These are phyloP conservation scores for Immersiella caudata DNA, from an alignment of 495 filamentous ascomycete species.

Conservation along the genomic window DNA sequence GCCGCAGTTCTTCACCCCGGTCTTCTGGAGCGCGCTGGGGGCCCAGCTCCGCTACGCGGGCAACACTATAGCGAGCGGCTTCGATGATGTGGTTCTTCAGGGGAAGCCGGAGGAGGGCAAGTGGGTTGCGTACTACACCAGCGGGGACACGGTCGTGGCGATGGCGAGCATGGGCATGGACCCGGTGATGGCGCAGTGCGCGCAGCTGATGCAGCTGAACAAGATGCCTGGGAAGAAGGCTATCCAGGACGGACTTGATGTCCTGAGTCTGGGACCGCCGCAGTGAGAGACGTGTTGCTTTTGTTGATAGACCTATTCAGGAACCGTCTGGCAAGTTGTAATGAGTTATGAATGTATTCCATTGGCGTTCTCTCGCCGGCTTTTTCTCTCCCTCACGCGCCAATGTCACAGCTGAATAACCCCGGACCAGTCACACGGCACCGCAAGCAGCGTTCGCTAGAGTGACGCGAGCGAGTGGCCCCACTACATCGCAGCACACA, in stretches of 20 bases:
- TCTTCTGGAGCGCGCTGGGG: constrained; percentile 96
- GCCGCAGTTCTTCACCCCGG: constrained; percentile 78
- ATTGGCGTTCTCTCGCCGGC: background rate
- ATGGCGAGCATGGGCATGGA: constrained; percentile 90
- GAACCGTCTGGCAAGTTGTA: background rate
- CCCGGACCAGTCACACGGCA: no score
- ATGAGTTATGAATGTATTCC: background rate
- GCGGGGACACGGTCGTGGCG: constrained; percentile 87
- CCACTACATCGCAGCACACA: no score
- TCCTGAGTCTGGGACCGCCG: constrained; percentile 58
- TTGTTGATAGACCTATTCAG: no score
- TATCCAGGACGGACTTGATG: constrained; percentile 71
- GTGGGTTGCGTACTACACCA: constrained; percentile 86
- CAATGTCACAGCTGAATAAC: no score
- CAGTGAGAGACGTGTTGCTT: constrained; percentile 23
- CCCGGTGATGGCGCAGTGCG: constrained; percentile 78
- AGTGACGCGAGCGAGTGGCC: no score
- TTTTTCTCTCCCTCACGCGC: no score
- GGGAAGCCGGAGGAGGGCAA: constrained; percentile 79
- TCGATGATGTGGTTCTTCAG: constrained; percentile 77
- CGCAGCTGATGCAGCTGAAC: constrained; percentile 81
- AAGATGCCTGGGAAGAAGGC: constrained; percentile 83
- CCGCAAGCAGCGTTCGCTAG: no score
- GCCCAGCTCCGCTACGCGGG: constrained; percentile 90
- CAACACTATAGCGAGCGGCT: constrained; percentile 71